Evolutionary conservation across 2,329 filamentous ascomycete species (phyloP), one percentile per base, ranked within the genome.

Genomic region (Ceratocystis variospora): DNA sequence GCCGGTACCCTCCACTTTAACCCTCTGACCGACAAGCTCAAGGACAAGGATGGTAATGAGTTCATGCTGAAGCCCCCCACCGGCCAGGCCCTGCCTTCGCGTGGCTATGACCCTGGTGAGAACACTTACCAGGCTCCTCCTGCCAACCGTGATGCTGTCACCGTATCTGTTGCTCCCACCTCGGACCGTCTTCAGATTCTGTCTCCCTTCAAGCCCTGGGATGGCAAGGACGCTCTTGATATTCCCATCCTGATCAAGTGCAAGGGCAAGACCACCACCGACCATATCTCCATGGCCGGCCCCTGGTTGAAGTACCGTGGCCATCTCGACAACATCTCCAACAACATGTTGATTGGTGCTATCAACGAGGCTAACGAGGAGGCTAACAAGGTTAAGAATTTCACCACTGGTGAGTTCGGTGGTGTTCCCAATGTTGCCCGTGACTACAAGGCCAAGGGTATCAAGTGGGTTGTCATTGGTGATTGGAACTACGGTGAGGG

Each of bases 401-500:
- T 84, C 78, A 87, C 88, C 73, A 96, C 82, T 70, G 89, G 87
- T 73, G 85, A 92, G 71, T 93, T 85, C 76, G 91, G 87, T 74
- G 89, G 90, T 68, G 94, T 99, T 67, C 94, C 94, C 68, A 90
- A 88, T 69, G 92, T 92, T 73, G 94, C 94, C 72, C 90, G 93
- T 82, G 90, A 96, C 81, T 97, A 97, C 87, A 99, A 99, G 88
- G 86, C 87, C 77, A 92, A 94, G 81, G 91, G 90, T 68, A 87
- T 97, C 77, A 86, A 87, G 79, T 99, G 94, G 94, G 92, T 96
- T 75, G 94, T 99, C 71, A 79, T 99, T 75, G 94, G 94, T 81
- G 94, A 97, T 84, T 97, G 91, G 91, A 99, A 99, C 84, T 97
- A 97, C 80, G 94, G 94, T 71, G 94, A 99, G 81, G 94, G 94